Conservation (phyloP, 257 asterid species). For the Nicotiana sylvestris region DNA sequence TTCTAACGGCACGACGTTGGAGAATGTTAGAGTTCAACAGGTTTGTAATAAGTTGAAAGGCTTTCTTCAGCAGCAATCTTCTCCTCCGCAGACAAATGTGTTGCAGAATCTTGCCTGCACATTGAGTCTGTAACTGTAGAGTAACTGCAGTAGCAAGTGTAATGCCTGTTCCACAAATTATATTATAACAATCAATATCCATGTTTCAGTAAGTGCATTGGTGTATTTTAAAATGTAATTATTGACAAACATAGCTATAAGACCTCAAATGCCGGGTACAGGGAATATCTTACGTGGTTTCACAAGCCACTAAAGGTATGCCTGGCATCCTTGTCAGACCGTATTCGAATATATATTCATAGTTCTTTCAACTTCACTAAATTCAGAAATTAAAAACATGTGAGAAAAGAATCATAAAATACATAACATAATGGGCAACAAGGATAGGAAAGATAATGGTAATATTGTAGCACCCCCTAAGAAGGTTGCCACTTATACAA, state of each 20-base stretch:
- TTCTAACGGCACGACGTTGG: too few species aligned
- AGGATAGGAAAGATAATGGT: neutral
- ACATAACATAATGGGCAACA: neutral
- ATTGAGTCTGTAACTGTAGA: constrained; percentile 74
- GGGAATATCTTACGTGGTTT: constrained; percentile 39
- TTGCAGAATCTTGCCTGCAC: constrained; percentile 92
- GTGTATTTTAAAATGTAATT: constrained; percentile 25
- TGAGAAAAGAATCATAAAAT: neutral
- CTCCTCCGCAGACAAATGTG: constrained; percentile 83
- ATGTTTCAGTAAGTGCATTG: constrained; percentile 19
- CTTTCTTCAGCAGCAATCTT: constrained; percentile 94
- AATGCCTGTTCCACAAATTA: constrained; percentile 53
- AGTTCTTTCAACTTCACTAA: neutral
- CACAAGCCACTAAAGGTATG: constrained; percentile 84
- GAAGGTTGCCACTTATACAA: too few species aligned
- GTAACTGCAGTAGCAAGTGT: constrained; percentile 80
- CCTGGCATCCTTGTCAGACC: constrained; percentile 75
- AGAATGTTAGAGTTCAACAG: constrained; percentile 56
- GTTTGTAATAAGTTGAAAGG: constrained; percentile 88
- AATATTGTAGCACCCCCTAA: neutral
- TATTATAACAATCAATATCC: constrained; percentile 26
- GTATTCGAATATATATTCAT: constrained; percentile 29
- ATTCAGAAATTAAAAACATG: too few species aligned
- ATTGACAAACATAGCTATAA: constrained; percentile 3
- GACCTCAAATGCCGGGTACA: constrained; percentile 21